Evolutionary conservation across 768 basidiomycete genomes (phyloP), one percentile per base, ranked within the genome.

Genomic region (Tylopilus subfusipes): DNA sequence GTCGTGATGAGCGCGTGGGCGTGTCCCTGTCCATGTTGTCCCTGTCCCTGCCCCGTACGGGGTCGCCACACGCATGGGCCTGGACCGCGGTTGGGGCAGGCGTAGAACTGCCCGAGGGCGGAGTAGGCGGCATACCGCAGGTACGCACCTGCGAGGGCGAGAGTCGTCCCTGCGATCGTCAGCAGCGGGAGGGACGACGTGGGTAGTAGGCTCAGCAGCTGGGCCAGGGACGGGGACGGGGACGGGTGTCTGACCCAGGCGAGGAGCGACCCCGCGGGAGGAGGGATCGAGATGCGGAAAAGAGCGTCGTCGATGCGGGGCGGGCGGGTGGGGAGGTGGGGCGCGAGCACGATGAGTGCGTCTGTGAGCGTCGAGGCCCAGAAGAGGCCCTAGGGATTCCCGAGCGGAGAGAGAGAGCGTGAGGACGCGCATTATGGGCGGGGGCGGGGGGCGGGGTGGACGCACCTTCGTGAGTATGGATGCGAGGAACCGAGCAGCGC

Each of bases 131-230:
- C 43, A 54, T 65, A 66, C 22, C 80, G 73, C 47, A 79, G 70
- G 46, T 71, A 74, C 0, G 75, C 76, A 14, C 79, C 81, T 0
- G 72, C 22, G 22, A 67, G 60, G 14, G 71, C 69, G 48, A 81
- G 60, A n/a, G 66, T 48, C 22, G 70, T 71, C 2, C 78, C 81
- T 10, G 72, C 30, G 39, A 79, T 42, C 53, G 54, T 30, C 27
- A 38, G n/a, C 24, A 49, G 46, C 0, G 56, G 48, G 33, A 5
- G 27, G 22, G 13, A 40, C 29, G 36, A 44, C 2, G 39, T 22
- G 18, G 27, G 18, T 19, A 14, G 21, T 19, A 18, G 24, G 42
- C 3, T 10, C 42, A 48, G 31, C n/a, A n/a, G n/a, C n/a, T n/a
- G n/a, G n/a, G n/a, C n/a, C n/a, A n/a, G n/a, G n/a, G n/a, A n/a